These are phyloP conservation scores for Lenwebbia sp. DNA, from an alignment of 345 rosid species.

Conservation along the genomic window DNA sequence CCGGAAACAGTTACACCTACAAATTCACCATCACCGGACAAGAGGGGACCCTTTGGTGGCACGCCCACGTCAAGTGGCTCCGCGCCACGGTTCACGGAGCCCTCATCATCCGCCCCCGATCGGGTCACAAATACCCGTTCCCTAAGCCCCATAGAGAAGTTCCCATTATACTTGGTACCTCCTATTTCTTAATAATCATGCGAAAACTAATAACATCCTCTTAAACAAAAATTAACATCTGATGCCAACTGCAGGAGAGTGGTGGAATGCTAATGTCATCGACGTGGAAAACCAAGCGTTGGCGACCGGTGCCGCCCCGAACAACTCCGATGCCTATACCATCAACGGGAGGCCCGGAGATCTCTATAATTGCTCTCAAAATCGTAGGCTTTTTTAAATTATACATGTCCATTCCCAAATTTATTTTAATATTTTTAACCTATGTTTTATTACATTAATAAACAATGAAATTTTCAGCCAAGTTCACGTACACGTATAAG, in stretches of 20 bases:
- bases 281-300: slow-evolving; percentile 45
- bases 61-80: slow-evolving; percentile 57
- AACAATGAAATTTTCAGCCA: background rate
- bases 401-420: background rate
- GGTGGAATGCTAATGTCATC: slow-evolving; percentile 77
- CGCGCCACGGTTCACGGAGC: slow-evolving; percentile 92
- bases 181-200: background rate
- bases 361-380: slow-evolving; percentile 65
- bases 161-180: slow-evolving; percentile 58
- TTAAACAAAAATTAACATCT: background rate
- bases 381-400: slow-evolving; percentile 20
- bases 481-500: slow-evolving; percentile 28
- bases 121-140: slow-evolving; percentile 59
- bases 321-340: slow-evolving; percentile 66
- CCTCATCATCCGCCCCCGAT: slow-evolving; percentile 56
- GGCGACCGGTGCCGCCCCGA: slow-evolving; percentile 49
- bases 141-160: slow-evolving; percentile 66
- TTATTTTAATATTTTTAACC: background rate
- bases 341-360: slow-evolving; percentile 89
- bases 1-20: slow-evolving; percentile 55
- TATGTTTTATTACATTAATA: background rate
- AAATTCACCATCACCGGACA: slow-evolving; percentile 48
- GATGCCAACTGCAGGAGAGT: slow-evolving; percentile 39
- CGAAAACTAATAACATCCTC: background rate
- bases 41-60: slow-evolving; percentile 98